Conservation (phyloP, 371 early-diverging fungal species). For the Paraphysoderma sedebokerense region DNA sequence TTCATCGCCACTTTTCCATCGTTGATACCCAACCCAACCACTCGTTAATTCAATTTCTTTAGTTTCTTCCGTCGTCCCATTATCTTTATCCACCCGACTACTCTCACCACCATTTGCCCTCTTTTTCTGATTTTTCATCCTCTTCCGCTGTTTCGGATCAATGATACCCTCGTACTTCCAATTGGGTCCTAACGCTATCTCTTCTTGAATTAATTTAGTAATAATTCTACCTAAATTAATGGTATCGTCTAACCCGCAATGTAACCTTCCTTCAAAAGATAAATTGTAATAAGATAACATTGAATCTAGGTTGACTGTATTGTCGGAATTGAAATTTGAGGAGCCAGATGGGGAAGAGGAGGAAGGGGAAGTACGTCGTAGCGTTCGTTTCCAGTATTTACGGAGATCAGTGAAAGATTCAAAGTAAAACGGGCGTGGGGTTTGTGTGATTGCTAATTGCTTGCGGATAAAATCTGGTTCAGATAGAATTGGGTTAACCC, state of each 20-base stretch:
- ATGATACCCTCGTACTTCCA: neutral
- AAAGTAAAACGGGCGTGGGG: neutral
- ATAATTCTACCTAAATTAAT: constrained; percentile 2
- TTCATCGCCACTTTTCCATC: no score
- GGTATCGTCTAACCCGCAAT: constrained; percentile 4
- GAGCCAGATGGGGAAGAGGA: neutral
- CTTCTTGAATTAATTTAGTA: neutral
- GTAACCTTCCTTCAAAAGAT: neutral
- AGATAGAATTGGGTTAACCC: no score
- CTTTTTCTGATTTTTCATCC: no score
- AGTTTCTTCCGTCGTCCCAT: no score
- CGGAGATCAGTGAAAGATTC: neutral
- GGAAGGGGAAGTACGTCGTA: neutral
- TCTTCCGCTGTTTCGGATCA: no score
- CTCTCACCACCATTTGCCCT: no score
- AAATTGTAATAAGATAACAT: neutral
- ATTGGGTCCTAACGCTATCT: neutral
- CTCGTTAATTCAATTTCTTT: no score
- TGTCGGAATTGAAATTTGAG: neutral
- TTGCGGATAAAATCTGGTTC: constrained; percentile 4
- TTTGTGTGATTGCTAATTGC: neutral
- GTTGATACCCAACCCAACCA: no score
- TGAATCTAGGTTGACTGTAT: neutral
- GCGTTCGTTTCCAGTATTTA: neutral
- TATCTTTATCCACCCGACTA: no score